These are phyloP conservation scores for Arthrobotrys sphaeroides DNA, from an alignment of 2,329 filamentous ascomycete species.

Conservation along the genomic window DNA sequence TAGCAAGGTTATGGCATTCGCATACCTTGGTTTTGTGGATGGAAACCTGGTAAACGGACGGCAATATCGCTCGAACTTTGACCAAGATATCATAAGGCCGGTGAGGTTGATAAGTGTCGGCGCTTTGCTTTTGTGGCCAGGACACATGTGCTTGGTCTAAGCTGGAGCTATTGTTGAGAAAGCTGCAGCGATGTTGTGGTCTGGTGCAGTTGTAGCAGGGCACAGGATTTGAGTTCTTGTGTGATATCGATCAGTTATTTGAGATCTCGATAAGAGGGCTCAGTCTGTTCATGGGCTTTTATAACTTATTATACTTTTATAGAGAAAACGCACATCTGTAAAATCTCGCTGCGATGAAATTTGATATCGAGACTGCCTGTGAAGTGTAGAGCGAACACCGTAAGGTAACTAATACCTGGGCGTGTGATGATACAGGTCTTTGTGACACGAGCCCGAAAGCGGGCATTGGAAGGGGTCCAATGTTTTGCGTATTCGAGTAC, in stretches of 20 bases:
- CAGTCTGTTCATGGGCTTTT: background rate
- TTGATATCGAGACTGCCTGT: too few relatives aligned
- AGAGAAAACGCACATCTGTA: too few relatives aligned
- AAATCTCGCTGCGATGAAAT: too few relatives aligned
- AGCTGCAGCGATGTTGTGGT: background rate
- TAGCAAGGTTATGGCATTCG: slow-evolving; percentile 6
- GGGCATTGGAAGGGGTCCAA: background rate
- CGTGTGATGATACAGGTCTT: background rate
- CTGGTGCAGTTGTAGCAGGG: slow-evolving; percentile 24
- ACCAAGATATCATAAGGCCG: background rate
- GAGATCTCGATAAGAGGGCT: background rate
- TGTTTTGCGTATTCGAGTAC: background rate
- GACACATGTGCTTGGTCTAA: background rate
- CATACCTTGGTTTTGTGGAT: background rate
- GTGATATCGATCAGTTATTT: background rate
- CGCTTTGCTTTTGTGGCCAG: background rate
- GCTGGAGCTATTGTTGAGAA: background rate
- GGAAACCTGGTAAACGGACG: slow-evolving; percentile 21
- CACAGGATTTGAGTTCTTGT: slow-evolving; percentile 40
- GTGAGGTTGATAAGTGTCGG: background rate
- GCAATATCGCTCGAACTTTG: background rate
- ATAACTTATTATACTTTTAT: background rate
- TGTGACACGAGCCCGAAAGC: slow-evolving; percentile 1
- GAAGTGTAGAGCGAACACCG: too few relatives aligned
- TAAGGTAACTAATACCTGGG: too few relatives aligned